Evolutionary conservation across 306 rosid species (phyloP).

Genomic region (Prunus mongolica): DNA sequence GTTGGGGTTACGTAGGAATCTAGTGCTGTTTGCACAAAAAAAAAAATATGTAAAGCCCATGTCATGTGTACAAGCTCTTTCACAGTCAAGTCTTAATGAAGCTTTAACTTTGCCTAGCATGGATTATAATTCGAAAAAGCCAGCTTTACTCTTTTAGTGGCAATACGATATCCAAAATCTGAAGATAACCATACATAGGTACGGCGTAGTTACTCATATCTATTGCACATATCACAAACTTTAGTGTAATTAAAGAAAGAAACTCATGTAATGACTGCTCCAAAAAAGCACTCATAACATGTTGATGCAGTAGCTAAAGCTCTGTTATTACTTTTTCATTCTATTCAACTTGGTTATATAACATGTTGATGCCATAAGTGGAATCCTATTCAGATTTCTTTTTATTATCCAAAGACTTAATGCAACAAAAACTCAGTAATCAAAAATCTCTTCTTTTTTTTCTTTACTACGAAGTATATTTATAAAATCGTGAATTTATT

Average conservation of each 20-base stretch:
- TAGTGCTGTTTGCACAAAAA: neutral
- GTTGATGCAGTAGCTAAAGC: neutral
- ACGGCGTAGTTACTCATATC: neutral
- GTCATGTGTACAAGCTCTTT: neutral
- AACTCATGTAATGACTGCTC: neutral
- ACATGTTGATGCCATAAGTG: neutral
- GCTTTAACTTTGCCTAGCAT: neutral
- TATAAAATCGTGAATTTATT: neutral
- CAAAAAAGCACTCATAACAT: neutral
- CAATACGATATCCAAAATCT: neutral
- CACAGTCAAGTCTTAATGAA: neutral
- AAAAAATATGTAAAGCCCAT: neutral
- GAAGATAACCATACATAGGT: neutral
- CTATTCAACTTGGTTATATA: neutral
- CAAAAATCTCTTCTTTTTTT: neutral
- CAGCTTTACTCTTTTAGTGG: neutral
- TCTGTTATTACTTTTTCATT: neutral
- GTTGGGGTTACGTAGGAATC: neutral
- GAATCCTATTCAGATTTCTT: neutral
- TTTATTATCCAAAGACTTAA: neutral
- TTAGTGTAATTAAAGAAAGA: neutral
- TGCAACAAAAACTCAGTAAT: neutral
- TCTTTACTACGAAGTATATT: neutral
- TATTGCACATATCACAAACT: neutral
- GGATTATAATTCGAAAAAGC: neutral